Evolutionary conservation across 208 protist species (phyloP).

Genomic region (Trichomonas vaginalis): DNA sequence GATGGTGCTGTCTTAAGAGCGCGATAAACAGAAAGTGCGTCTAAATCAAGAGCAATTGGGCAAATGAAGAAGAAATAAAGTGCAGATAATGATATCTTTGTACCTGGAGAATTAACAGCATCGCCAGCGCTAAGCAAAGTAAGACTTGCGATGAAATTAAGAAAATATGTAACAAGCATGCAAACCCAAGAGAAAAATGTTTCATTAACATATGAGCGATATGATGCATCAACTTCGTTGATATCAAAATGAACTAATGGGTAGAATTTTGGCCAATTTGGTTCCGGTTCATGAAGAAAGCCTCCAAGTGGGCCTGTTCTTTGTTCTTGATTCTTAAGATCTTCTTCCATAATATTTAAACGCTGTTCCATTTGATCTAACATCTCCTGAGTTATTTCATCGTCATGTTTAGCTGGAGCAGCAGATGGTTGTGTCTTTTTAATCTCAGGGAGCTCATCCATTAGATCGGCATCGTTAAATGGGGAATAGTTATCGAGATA

Average conservation of each 20-base stretch:
- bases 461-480: background rate
- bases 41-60: background rate
- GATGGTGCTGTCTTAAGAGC: background rate
- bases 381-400: background rate
- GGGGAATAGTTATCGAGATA: background rate
- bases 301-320: too few species aligned
- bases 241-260: constrained; percentile 9
- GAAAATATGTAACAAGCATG: background rate
- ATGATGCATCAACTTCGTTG: background rate
- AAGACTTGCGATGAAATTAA: background rate
- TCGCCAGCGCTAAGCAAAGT: background rate
- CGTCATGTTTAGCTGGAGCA: background rate
- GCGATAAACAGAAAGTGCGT: background rate
- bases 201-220: background rate
- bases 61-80: background rate
- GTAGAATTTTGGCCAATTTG: constrained; percentile 7
- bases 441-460: too few species aligned
- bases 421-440: background rate
- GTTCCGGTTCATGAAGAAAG: background rate
- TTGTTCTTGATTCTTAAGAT: background rate
- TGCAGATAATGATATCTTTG: background rate
- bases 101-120: background rate
- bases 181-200: background rate
- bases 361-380: background rate
- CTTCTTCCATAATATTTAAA: background rate